Evolutionary conservation across 1,284 basidiomycete genomes (phyloP).

Genomic region (Clitocybe nebularis): DNA sequence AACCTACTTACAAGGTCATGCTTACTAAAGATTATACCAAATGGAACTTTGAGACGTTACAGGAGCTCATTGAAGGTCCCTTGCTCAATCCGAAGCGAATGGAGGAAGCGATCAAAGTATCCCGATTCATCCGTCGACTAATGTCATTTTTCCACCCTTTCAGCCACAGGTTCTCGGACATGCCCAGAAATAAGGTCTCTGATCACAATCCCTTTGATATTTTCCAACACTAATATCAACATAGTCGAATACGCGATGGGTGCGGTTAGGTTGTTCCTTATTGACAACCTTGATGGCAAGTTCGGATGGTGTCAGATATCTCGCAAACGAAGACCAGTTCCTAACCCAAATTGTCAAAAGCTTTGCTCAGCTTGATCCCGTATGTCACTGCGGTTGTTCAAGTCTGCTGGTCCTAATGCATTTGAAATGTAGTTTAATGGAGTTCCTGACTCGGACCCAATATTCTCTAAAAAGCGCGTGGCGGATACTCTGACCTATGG

Average conservation of each 20-base stretch:
- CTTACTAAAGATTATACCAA: constrained; percentile 85
- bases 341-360: constrained; percentile 83
- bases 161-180: constrained; percentile 80
- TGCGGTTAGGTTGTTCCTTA: constrained; percentile 79
- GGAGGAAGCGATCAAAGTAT: constrained; percentile 92
- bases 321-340: constrained; percentile 82
- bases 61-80: constrained; percentile 91
- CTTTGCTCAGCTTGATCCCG: constrained; percentile 90
- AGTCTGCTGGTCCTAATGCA: background rate
- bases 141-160: constrained; percentile 94
- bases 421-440: constrained; percentile 53
- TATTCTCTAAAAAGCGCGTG: constrained; percentile 85
- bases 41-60: constrained; percentile 90
- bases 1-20: constrained; percentile 61
- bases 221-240: background rate
- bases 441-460: constrained; percentile 65
- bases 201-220: background rate
- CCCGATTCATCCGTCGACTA: constrained; percentile 83
- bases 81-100: constrained; percentile 89
- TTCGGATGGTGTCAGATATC: constrained; percentile 80
- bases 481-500: constrained; percentile 85
- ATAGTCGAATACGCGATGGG: constrained; percentile 78
- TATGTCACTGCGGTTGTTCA: constrained; percentile 33
- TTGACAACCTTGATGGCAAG: constrained; percentile 82
- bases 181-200: constrained; percentile 68